Evolutionary conservation across 495 filamentous ascomycete species (phyloP).

Genomic region (Sabuloglossum arenarium): DNA sequence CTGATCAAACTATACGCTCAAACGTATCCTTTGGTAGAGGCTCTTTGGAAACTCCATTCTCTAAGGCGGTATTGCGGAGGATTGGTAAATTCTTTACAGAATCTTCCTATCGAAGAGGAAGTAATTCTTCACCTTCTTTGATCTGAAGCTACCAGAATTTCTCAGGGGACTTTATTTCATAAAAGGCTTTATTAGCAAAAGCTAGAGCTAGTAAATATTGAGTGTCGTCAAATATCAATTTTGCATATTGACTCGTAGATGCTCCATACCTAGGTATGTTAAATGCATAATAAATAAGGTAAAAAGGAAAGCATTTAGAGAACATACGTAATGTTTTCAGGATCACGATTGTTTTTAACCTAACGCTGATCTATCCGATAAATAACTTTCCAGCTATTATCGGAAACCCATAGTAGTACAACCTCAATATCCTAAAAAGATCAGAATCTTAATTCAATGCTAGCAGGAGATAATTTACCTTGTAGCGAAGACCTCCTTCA

Average conservation of each 20-base stretch:
- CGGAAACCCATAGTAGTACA: no score
- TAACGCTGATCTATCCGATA: no score
- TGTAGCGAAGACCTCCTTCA: no score
- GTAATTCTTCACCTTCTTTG: background rate
- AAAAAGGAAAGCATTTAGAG: no score
- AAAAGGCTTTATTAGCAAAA: slow-evolving; percentile 3
- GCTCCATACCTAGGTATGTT: background rate
- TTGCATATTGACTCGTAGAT: slow-evolving; percentile 2
- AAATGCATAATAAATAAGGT: background rate
- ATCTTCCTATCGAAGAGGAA: slow-evolving; percentile 4
- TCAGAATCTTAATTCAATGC: no score
- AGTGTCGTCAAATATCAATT: slow-evolving; percentile 3
- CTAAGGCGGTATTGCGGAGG: background rate
- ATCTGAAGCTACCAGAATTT: slow-evolving; percentile 2
- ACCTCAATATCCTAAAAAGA: no score
- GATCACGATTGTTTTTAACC: background rate
- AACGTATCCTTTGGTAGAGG: background rate
- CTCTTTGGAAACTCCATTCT: background rate
- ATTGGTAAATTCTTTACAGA: background rate
- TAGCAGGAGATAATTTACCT: no score
- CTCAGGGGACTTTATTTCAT: background rate
- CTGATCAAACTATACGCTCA: background rate
- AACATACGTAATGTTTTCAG: background rate
- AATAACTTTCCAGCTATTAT: no score
- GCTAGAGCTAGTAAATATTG: slow-evolving; percentile 1